Base-by-base conservation (phyloP, 2,329 filamentous ascomycete species). In the Aspergillus brasiliensis region DNA sequence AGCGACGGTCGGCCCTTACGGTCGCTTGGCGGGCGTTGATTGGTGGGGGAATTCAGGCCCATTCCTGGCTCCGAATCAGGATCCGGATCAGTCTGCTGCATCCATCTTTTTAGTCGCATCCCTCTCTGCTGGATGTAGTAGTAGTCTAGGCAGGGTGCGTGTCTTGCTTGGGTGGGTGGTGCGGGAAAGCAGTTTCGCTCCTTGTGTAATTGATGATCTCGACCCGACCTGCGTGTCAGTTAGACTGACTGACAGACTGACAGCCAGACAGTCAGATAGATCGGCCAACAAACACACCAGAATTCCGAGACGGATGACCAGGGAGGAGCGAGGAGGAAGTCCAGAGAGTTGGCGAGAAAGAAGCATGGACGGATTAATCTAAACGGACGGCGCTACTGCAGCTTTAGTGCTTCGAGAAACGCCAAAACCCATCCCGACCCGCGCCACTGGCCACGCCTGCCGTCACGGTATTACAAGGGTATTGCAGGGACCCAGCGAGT, bases 381-480 rank as follows among this genome's bases (percentile, higher is more conserved):
- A 49, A 49, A 31, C 46, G 46, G 46, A 27, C 25, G 46, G 46
- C 46, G 46, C 46, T 49, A 49, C 46, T 49, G 46, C 46, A 49
- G 23, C 23, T 17, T 49, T 49, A 49, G 46, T 49, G 46, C 46
- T 49, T 49, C 46, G 46, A 49, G 46, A 49, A 49, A 49, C 46
- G 23, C 25, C 46, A 44, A 44, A 44, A 44, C 40, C 40, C 40
- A 21, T 27, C 17, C 23, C 23, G 15, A 28, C 25, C 46, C n/a
- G 46, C 46, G 46, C n/a, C 23, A 49, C 46, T 17, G 25, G 21
- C 25, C 25, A n/a, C n/a, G 23, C 46, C 23, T 5, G 3, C 46
- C 46, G 46, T 49, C 46, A 49, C 25, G 23, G 46, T 49, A 49
- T 17, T 49, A 49, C 40, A 21, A 5, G 19, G 19, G 40, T 44